These are phyloP conservation scores for Desmodesmus armatus DNA, from an alignment of 139 green algal species.

Conservation along the genomic window DNA sequence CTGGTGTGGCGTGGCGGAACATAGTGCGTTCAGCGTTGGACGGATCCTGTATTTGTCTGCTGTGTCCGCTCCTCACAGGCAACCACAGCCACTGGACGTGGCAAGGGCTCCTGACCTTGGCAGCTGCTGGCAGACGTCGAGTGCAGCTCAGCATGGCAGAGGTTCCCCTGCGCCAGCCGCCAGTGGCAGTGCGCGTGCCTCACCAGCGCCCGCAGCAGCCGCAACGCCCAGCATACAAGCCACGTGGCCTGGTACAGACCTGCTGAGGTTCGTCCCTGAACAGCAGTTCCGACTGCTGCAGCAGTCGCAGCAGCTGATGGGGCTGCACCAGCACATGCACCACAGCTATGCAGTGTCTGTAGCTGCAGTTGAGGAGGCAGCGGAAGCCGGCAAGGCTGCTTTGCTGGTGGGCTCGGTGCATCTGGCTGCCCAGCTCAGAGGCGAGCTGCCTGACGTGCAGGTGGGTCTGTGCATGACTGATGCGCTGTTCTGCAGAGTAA, in stretches of 20 bases:
- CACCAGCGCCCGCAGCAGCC: slow-evolving; percentile 4
- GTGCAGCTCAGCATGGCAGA: background rate
- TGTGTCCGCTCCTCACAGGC: too few relatives aligned
- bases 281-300: slow-evolving; percentile 29
- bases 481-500: background rate
- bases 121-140: too few relatives aligned
- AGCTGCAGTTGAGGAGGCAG: slow-evolving; percentile 45
- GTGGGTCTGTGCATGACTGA: too few relatives aligned
- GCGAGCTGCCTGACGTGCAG: slow-evolving; percentile 35
- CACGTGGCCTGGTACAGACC: background rate
- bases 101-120: too few relatives aligned
- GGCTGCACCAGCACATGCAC: slow-evolving; percentile 29
- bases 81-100: too few relatives aligned
- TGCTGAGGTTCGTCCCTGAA: slow-evolving; percentile 41
- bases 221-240: too few relatives aligned
- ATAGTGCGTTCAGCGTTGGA: too few relatives aligned
- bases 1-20: too few relatives aligned
- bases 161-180: background rate
- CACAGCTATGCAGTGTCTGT: slow-evolving; percentile 44
- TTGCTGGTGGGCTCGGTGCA: slow-evolving; percentile 60
- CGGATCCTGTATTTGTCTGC: too few relatives aligned
- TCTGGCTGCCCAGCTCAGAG: slow-evolving; percentile 54
- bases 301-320: slow-evolving; percentile 21
- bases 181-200: background rate
- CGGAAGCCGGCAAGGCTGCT: slow-evolving; percentile 47